Evolutionary conservation across 1,139 yeast genomes (phyloP).

Genomic region (Suhomyces panamericanus): DNA sequence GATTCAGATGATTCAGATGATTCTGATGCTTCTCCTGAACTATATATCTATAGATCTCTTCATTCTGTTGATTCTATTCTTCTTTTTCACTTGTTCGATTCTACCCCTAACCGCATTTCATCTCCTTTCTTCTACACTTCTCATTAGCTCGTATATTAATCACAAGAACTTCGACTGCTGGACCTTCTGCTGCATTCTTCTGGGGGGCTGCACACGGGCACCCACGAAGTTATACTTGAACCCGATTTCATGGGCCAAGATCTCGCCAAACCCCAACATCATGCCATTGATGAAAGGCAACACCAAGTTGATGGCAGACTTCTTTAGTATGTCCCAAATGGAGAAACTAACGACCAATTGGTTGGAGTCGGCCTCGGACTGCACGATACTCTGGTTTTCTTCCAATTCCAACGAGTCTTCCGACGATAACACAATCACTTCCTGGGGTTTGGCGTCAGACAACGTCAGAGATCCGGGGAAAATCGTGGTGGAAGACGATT

Average conservation of each 20-base stretch:
- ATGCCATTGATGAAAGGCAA: constrained; percentile 91
- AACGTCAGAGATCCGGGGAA: constrained; percentile 1
- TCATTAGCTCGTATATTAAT: not conserved
- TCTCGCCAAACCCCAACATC: constrained; percentile 96
- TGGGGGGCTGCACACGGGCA: constrained; percentile 57
- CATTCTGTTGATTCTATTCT: no score
- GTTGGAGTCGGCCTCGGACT: not conserved
- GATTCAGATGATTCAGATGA: no score
- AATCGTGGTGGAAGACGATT: not conserved
- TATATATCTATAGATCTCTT: no score
- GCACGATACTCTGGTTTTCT: not conserved
- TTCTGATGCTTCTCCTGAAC: no score
- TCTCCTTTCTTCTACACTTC: not conserved
- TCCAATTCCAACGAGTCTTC: constrained; percentile 6
- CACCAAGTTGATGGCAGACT: constrained; percentile 69
- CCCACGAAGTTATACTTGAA: constrained; percentile 78
- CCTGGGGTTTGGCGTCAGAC: not conserved
- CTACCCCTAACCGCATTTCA: no score
- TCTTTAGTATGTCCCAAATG: constrained; percentile 40
- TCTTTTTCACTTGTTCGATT: no score
- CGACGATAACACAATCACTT: constrained; percentile 8
- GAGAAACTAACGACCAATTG: constrained; percentile 6
- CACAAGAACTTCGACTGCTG: constrained; percentile 8
- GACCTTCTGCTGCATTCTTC: constrained; percentile 28
- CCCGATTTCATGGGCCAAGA: constrained; percentile 90